Evolutionary conservation across 2,329 filamentous ascomycete species (phyloP), one percentile per base, ranked within the genome.

Genomic region (Dichotomopilus funicola): DNA sequence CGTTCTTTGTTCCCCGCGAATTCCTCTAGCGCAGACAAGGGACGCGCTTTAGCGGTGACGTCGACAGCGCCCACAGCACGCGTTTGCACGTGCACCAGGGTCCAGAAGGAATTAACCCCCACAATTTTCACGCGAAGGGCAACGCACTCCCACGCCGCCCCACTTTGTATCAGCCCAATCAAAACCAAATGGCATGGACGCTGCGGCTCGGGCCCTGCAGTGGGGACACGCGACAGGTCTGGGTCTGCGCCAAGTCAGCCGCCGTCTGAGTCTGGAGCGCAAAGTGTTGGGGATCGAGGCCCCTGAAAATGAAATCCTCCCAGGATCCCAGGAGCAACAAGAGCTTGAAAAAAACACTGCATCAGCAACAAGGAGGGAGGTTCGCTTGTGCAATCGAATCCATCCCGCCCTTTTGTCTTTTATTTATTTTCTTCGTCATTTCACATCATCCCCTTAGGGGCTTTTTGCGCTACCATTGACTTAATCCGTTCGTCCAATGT

Each of bases 51-150:
- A 33, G 45, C 31, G 6, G 43, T 49, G 56, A 49, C 52, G 40
- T 54, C 40, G 19, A 11, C 4, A 40, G 37, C 40, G 40, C 40
- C 11, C 13, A 19, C 4, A 12, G 34, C 13, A 54, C 57, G 57
- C 57, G 57, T 47, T 40, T 5, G 35, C 57, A 59, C 57, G 57
- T 59, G 57, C 46, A 40, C 7, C 34, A 11, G 31, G 19, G 27
- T 11, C 12, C 11, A 10, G 9, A 41, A 27, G 34, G 31, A 34
- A 19, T 42, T 37, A 27, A n/a, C 10, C 36, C 19, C 48, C 38
- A 4, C 19, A n/a, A 34, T 5, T 45, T 27, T 27, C 19, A 27
- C 19, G 19, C 3, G 19, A 27, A 27, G 19, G 19, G 19, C 19
- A 27, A 27, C 19, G 19, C 19, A 27, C 19, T 27, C 19, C 19